phyloP scores from a whole-genome alignment of 495 filamentous ascomycete genomes.

The Xylaria flabelliformis region DNA sequence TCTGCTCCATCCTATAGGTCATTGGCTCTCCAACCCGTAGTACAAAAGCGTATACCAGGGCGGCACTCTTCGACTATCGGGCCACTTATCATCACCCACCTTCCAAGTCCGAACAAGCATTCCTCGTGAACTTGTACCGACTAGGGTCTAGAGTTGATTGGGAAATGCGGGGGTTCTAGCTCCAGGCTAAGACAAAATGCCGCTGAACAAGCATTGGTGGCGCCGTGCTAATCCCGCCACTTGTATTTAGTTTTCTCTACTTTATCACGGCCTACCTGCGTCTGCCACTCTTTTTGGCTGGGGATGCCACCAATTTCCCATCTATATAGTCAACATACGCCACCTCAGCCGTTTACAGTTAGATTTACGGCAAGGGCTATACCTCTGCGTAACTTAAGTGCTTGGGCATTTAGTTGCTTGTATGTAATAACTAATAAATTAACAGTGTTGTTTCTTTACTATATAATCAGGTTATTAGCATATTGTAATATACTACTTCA shows the following conservation, averaged over 20 bases:
- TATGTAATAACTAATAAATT: no score
- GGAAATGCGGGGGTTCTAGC: conserved; percentile 21
- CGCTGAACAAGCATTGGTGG: conserved; percentile 12
- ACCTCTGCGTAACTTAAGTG: no score
- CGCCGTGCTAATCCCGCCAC: not conserved
- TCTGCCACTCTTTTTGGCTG: no score
- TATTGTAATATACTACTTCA: no score
- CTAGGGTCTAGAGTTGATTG: not conserved
- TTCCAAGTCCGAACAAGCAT: conserved; percentile 28
- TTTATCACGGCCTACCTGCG: no score
- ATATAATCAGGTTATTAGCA: no score
- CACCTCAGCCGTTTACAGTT: no score
- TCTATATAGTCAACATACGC: no score
- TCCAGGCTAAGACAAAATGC: not conserved
- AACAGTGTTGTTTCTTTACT: no score
- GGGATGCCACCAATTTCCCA: no score
- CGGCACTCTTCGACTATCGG: not conserved
- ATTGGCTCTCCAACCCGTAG: not conserved
- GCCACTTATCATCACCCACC: conserved; percentile 17
- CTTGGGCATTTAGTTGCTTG: no score
- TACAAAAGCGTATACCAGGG: not conserved
- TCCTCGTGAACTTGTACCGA: not conserved
- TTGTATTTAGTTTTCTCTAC: not conserved
- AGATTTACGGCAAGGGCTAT: no score
- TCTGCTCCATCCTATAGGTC: conserved; percentile 14